Evolutionary conservation across 345 rosid species (phyloP), one percentile per base, ranked within the genome.

Genomic region (Erodium maritimum): DNA sequence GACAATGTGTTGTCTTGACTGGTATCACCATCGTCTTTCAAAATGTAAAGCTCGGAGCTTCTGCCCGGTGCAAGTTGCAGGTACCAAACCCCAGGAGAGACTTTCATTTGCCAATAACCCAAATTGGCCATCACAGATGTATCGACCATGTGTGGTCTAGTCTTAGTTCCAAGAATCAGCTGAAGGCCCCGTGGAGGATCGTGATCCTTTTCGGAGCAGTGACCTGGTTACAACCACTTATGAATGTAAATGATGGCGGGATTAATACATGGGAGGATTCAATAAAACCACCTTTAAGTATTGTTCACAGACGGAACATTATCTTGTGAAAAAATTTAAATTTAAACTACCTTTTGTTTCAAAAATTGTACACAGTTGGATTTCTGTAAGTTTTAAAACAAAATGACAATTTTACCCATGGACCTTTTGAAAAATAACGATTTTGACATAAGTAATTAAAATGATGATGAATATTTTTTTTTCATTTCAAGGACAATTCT

Each of bases 31-130:
- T 72, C 81, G 61, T 75, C 90, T 74, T 75, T 87, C 61, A 93
- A 53, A 61, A 22, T 72, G 62, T 89, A 93, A 58, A 93, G 78
- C 73, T 89, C 97, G 23, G 88, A 85, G 79, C 99, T 93, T 77
- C 99, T 77, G 20, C 97, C 97, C 0, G 95, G 96, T 54, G 97
- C 99, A 73, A 93, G 97, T 76, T 93, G 99, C 63, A 89, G 79
- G 66, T 87, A 85, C 97, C 96, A 93, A 66, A 93, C 90, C 58
- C 99, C 99, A 63, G 99, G 97, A 64, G 95, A 93, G 60, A 83
- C 99, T 80, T 93, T 93, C 99, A 89, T 93, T 75, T 93, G 99
- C 99, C 97, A 93, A 73, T 89, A 93, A 23, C 99, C 99, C 74
- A 93, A 79, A 76, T 93, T 93, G 73, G 96, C 99, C 99, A 94